Percentiles rank a stretch among this genome's conserved stretches.
phyloP scores from a whole-genome alignment of 768 basidiomycete species.

The Suillus decipiens region DNA sequence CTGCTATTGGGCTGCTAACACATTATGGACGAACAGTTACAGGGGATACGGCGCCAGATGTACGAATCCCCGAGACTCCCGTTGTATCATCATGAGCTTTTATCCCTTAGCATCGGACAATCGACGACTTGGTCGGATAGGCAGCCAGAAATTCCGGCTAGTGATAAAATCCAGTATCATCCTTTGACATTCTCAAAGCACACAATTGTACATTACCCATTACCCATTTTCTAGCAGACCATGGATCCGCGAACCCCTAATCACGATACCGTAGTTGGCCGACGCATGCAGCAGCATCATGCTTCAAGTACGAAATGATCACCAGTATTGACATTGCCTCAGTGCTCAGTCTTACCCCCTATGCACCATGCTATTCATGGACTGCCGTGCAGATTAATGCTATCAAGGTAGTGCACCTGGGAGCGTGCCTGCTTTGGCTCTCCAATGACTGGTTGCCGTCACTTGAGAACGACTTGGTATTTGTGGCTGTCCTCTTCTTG shows the following conservation, averaged over 20 bases:
- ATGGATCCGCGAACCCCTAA: conserved; percentile 19
- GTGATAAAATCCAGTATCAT: not conserved
- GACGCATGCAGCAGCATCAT: conserved; percentile 37
- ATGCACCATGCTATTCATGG: conserved; percentile 73
- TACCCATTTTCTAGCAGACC: conserved; percentile 9
- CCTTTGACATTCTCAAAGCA: not conserved
- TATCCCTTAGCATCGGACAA: not conserved
- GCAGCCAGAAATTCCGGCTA: not conserved
- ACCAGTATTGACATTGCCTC: conserved; percentile 48
- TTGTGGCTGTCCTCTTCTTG: conserved; percentile 26
- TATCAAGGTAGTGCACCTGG: conserved; percentile 54
- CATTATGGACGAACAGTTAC: conserved; percentile 56
- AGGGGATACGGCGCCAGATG: conserved; percentile 51
- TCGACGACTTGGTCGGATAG: not conserved
- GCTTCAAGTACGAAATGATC: conserved; percentile 62
- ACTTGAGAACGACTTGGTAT: conserved; percentile 39
- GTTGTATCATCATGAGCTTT: conserved; percentile 13
- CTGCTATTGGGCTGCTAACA: conserved; percentile 56
- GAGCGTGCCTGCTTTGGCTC: conserved; percentile 49
- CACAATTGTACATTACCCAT: conserved; percentile 15
- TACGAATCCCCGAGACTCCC: conserved; percentile 36
- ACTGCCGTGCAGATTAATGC: conserved; percentile 64
- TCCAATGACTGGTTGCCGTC: conserved; percentile 47
- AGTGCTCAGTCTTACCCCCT: conserved; percentile 31
- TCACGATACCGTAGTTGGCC: not conserved